phyloP scores from a whole-genome alignment of 352 stramenopile genomes.

The Phytophthora citrophthora region DNA sequence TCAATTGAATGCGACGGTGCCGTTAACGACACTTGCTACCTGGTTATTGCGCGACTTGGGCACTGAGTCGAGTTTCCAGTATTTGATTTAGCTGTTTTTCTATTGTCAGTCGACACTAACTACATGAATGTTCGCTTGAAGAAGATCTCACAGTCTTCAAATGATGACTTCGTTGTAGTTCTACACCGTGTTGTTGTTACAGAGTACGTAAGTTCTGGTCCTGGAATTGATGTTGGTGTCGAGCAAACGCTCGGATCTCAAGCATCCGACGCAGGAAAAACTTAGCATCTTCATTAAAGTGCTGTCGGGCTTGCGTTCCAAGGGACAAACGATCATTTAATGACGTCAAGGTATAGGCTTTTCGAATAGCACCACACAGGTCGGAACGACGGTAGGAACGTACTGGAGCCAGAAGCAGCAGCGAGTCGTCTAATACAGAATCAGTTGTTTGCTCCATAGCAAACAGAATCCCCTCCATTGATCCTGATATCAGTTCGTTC shows the following conservation, averaged over 20 bases:
- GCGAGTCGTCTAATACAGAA: neutral
- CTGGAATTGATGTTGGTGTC: conserved; percentile 12
- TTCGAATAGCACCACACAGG: conserved; percentile 22
- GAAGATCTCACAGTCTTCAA: no score
- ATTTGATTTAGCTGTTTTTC: no score
- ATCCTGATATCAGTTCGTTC: conserved; percentile 51
- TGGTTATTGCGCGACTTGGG: no score
- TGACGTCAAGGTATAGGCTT: conserved; percentile 14
- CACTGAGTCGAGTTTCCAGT: no score
- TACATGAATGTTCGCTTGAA: neutral
- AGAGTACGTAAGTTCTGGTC: conserved; percentile 9
- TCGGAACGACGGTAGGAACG: conserved; percentile 8
- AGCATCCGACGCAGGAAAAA: conserved; percentile 52
- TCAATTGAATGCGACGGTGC: no score
- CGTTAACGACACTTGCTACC: no score
- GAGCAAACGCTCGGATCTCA: conserved; percentile 30
- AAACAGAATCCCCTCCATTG: conserved; percentile 15
- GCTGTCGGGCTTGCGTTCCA: conserved; percentile 27
- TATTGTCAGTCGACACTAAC: no score
- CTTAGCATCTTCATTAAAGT: conserved; percentile 55
- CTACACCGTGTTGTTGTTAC: neutral
- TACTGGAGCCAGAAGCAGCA: conserved; percentile 8
- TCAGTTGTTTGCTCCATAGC: neutral
- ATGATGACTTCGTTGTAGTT: no score
- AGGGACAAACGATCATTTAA: conserved; percentile 25